Conservation (phyloP, 1,284 basidiomycete species). For the Sanguinoderma infundibulare region DNA sequence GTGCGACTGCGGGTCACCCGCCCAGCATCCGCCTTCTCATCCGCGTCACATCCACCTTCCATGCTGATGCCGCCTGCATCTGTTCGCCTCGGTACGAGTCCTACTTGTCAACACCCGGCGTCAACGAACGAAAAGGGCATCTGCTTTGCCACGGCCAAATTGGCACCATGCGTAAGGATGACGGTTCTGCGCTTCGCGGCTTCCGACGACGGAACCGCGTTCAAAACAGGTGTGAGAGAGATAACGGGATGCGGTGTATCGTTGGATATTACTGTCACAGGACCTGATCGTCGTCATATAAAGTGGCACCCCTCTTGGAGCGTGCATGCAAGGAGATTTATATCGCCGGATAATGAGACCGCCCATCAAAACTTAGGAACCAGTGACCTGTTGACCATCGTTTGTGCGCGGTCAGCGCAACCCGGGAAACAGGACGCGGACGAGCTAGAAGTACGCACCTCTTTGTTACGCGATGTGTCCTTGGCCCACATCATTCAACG, state of each 20-base stretch:
- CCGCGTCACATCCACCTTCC: slow-evolving; percentile 11
- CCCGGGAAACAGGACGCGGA: background rate
- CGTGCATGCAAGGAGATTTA: background rate
- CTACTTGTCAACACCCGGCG: slow-evolving; percentile 3
- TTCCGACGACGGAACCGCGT: slow-evolving; percentile 11
- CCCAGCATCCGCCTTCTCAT: slow-evolving; percentile 10
- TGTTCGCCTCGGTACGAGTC: slow-evolving; percentile 7
- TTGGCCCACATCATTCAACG: background rate
- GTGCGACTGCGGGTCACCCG: slow-evolving; percentile 14
- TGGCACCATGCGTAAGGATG: slow-evolving; percentile 3
- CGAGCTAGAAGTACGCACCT: background rate
- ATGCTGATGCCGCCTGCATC: slow-evolving; percentile 11
- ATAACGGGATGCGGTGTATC: background rate
- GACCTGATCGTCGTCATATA: background rate
- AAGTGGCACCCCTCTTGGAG: background rate
- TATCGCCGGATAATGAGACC: slow-evolving; percentile 12
- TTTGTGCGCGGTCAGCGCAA: background rate
- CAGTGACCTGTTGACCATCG: background rate
- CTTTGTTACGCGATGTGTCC: background rate
- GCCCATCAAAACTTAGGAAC: background rate
- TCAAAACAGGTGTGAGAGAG: background rate
- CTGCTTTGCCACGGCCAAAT: background rate
- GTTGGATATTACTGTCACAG: background rate
- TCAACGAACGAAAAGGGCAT: background rate
- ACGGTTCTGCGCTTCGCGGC: slow-evolving; percentile 10